Percentiles rank a stretch among this genome's conserved stretches.
Conservation (phyloP, 768 basidiomycete species). For the Podaxis carcinomalis region DNA sequence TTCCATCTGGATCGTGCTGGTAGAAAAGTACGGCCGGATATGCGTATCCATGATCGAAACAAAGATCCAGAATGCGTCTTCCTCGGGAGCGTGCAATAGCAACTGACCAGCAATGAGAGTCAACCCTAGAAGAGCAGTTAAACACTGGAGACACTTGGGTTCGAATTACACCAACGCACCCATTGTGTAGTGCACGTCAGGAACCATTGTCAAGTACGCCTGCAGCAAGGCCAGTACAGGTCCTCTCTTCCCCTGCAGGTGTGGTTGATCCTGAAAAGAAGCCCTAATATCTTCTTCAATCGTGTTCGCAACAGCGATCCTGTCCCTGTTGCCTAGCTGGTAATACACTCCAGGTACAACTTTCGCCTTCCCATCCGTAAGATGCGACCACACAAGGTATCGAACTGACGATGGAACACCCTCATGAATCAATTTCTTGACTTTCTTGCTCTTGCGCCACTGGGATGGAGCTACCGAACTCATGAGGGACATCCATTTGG, state of each 20-base stretch:
- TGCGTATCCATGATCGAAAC: constrained; percentile 82
- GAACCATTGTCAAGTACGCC: constrained; percentile 83
- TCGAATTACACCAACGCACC: constrained; percentile 36
- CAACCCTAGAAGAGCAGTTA: constrained; percentile 41
- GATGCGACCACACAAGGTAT: constrained; percentile 79
- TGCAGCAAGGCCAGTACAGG: constrained; percentile 57
- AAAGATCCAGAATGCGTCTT: constrained; percentile 91
- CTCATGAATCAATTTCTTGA: constrained; percentile 69
- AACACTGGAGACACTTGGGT: background rate
- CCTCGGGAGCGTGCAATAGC: constrained; percentile 72
- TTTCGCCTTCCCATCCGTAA: constrained; percentile 73
- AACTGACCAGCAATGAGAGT: constrained; percentile 70
- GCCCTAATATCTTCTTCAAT: constrained; percentile 57
- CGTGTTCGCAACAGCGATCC: constrained; percentile 39
- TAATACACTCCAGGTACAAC: constrained; percentile 44
- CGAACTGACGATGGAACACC: constrained; percentile 80
- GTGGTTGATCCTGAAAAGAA: constrained; percentile 54
- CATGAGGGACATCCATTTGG: constrained; percentile 70
- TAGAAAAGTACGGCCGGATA: constrained; percentile 73
- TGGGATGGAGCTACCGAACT: constrained; percentile 52
- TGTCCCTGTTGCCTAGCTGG: constrained; percentile 29
- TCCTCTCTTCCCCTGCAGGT: constrained; percentile 52
- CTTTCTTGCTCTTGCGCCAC: constrained; percentile 75
- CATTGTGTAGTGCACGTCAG: constrained; percentile 65
- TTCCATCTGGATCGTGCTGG: constrained; percentile 58